Evolutionary conservation across 441 rosid species (phyloP).

Genomic region (Hura crepitans): DNA sequence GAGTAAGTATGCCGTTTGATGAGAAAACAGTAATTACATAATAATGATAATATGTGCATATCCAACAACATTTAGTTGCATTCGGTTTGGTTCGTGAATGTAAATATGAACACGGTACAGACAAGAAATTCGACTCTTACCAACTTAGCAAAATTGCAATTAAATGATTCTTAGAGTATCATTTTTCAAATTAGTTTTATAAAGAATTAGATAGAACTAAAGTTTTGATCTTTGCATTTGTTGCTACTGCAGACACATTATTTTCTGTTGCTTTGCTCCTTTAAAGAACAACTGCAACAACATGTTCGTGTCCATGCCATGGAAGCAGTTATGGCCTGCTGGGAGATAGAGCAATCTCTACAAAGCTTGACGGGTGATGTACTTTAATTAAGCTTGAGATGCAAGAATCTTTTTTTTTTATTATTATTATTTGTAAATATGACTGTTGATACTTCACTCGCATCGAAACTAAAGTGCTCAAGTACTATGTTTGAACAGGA

Average conservation of each 20-base stretch:
- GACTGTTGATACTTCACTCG: not conserved
- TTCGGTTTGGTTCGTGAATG: no score
- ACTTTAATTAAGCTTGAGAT: no score
- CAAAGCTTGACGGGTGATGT: conserved; percentile 87
- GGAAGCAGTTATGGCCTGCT: conserved; percentile 99
- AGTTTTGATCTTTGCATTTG: conserved; percentile 14
- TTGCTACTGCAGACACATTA: conserved; percentile 68
- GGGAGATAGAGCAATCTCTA: conserved; percentile 97
- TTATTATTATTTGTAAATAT: no score
- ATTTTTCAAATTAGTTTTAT: not conserved
- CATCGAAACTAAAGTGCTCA: not conserved
- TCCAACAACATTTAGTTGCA: no score
- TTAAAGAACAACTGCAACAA: conserved; percentile 97
- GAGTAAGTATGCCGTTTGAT: not conserved
- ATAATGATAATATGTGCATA: no score
- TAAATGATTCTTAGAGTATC: not conserved
- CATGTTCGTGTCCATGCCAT: conserved; percentile 99
- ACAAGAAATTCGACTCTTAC: not conserved
- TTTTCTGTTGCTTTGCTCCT: conserved; percentile 86
- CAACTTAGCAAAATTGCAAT: not conserved
- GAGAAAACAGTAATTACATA: not conserved
- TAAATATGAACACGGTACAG: no score
- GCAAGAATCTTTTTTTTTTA: not conserved
- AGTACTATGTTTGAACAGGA: conserved; percentile 42
- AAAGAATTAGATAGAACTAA: not conserved